These are phyloP conservation scores for Apiospora aurea DNA, from an alignment of 2,329 filamentous ascomycete species.

Conservation along the genomic window DNA sequence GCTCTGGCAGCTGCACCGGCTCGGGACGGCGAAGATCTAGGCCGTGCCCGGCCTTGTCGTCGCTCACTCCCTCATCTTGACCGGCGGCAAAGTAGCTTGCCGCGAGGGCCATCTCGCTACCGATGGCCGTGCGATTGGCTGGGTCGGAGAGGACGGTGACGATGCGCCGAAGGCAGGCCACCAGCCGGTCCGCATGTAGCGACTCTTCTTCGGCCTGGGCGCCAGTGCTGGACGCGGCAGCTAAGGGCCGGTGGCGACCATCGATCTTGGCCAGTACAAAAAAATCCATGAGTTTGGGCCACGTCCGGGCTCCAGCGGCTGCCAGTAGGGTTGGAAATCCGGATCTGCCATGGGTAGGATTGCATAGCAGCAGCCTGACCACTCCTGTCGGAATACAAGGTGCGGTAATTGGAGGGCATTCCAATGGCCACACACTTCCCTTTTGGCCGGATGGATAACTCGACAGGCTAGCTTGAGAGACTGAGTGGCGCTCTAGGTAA, in stretches of 20 bases:
- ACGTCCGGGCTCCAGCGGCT: background rate
- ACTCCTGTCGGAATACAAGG: no score
- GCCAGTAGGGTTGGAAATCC: slow-evolving; percentile 28
- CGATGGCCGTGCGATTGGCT: slow-evolving; percentile 31
- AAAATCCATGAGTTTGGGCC: slow-evolving; percentile 34
- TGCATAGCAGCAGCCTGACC: no score
- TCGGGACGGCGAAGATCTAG: background rate
- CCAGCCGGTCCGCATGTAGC: slow-evolving; percentile 31
- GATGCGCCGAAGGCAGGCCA: slow-evolving; percentile 31
- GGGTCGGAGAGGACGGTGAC: slow-evolving; percentile 33
- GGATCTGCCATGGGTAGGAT: no score
- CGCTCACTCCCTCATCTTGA: background rate
- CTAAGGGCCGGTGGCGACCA: slow-evolving; percentile 29
- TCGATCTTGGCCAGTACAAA: slow-evolving; percentile 30
- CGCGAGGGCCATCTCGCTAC: slow-evolving; percentile 32
- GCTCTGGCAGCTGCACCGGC: slow-evolving; percentile 24
- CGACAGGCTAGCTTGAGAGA: background rate
- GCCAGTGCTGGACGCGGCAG: slow-evolving; percentile 30
- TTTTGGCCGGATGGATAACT: no score
- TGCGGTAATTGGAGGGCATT: no score
- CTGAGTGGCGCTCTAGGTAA: background rate
- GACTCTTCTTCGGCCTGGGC: slow-evolving; percentile 10
- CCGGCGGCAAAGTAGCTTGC: slow-evolving; percentile 23
- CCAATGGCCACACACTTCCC: no score
- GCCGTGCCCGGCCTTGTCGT: background rate